Percentiles rank a stretch among this genome's conserved stretches.
Conservation (phyloP, 805 yeast species). For the Candida patagonica region DNA sequence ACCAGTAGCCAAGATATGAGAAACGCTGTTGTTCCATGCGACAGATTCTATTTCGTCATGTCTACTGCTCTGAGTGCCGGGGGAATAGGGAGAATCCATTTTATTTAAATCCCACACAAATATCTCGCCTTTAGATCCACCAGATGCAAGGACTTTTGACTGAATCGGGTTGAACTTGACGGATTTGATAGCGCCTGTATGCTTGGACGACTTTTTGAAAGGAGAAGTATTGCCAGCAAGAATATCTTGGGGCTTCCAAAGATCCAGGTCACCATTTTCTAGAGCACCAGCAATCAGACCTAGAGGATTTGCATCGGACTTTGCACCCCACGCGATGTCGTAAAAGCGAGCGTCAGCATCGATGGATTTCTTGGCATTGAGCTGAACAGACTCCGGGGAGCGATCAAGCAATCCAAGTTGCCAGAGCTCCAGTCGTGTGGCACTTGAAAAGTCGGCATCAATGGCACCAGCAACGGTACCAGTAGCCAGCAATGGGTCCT, state of each 20-base stretch:
- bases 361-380: slow-evolving; percentile 37
- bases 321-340: slow-evolving; percentile 75
- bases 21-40: slow-evolving; percentile 79
- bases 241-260: slow-evolving; percentile 60
- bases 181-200: slow-evolving; percentile 60
- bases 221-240: slow-evolving; percentile 37
- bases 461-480: slow-evolving; percentile 97
- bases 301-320: slow-evolving; percentile 38
- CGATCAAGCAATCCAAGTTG: slow-evolving; percentile 38
- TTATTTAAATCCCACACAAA: slow-evolving; percentile 81
- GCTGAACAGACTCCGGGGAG: slow-evolving; percentile 22
- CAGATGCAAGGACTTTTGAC: slow-evolving; percentile 66
- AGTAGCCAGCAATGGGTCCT: slow-evolving; percentile 68
- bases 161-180: slow-evolving; percentile 73
- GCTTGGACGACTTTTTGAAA: slow-evolving; percentile 47
- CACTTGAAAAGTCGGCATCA: slow-evolving; percentile 75
- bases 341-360: slow-evolving; percentile 55
- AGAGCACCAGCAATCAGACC: slow-evolving; percentile 78
- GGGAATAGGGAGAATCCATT: slow-evolving; percentile 41
- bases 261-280: slow-evolving; percentile 70
- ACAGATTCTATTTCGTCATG: slow-evolving; percentile 72
- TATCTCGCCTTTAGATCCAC: slow-evolving; percentile 83
- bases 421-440: slow-evolving; percentile 74
- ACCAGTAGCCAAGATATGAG: slow-evolving; percentile 85
- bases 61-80: slow-evolving; percentile 67